phyloP scores from a whole-genome alignment of 257 asterid species.

The Solanum ossicruentum region DNA sequence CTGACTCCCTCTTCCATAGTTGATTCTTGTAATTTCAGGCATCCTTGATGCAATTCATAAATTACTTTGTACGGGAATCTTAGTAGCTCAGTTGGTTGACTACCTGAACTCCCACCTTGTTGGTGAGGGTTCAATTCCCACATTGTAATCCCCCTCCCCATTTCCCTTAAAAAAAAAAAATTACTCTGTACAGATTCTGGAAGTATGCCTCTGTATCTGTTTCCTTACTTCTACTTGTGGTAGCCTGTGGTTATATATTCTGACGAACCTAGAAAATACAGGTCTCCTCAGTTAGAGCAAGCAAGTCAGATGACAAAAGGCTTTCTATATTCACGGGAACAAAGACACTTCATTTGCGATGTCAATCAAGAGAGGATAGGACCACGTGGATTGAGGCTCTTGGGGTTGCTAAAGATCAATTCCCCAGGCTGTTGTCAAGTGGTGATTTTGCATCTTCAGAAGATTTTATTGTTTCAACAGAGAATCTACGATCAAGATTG shows the following conservation, averaged over 20 bases:
- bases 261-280: slow-evolving; percentile 19
- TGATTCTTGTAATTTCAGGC: not conserved
- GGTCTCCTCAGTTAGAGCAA: slow-evolving; percentile 96
- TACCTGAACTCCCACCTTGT: too few species aligned
- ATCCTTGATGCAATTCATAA: not conserved
- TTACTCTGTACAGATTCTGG: not conserved
- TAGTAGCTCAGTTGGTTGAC: too few species aligned
- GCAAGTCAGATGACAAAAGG: slow-evolving; percentile 96
- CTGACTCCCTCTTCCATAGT: not conserved
- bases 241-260: not conserved
- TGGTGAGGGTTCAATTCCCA: too few species aligned
- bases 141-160: too few species aligned
- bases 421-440: slow-evolving; percentile 83
- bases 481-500: slow-evolving; percentile 55
- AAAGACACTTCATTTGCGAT: slow-evolving; percentile 88
- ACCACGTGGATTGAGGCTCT: slow-evolving; percentile 92
- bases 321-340: slow-evolving; percentile 96
- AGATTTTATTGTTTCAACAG: slow-evolving; percentile 80
- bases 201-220: not conserved
- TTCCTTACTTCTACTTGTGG: not conserved
- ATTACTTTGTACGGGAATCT: not conserved
- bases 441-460: slow-evolving; percentile 66
- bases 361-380: slow-evolving; percentile 82
- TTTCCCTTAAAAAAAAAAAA: too few species aligned
- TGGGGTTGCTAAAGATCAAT: slow-evolving; percentile 77